Base-by-base conservation (phyloP, 2,329 filamentous ascomycete genomes). In the Penicillium sp. region DNA sequence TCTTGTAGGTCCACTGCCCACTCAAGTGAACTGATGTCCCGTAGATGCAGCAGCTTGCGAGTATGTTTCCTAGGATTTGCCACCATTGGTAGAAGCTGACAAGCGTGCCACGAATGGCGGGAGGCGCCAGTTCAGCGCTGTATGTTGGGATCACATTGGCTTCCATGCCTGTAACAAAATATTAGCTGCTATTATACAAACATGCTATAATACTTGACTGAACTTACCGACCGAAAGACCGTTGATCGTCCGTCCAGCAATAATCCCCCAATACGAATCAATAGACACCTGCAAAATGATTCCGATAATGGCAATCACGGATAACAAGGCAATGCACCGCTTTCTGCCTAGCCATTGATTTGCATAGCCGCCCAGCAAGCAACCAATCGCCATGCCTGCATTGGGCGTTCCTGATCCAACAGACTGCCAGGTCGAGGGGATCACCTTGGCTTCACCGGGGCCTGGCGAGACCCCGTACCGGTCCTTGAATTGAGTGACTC, bases 121-220 rank as follows among this genome's bases (percentile, higher is more conserved):
- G n/a, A 23, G 47, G 47, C 8, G 47, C 47, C 21, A 33, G 33
- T 40, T 50, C 47, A 23, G 47, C 28, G 28, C 33, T 33, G 21
- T 50, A 50, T 23, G 33, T 50, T 35, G 47, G 47, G 16, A 50
- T 35, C 8, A 50, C 47, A 23, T 50, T 50, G 20, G 47, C 28
- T 50, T 33, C 47, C 33, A 50, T 33, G 16, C 33, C 47, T 14
- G 35, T 50, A 16, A 16, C 8, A 23, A 5, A 46, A 40, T 46
- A 24, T 45, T 24, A 45, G 42, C 21, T 5, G 21, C 16, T 20
- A 45, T 38, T 11, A 3, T 14, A 11, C 33, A 6, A 11, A 38
- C 11, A 6, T 6, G 6, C 33, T 38, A 38, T 38, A 14, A 6
- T 38, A 6, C 33, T 11, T 38, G 14, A 11, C 33, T 38, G 16